phyloP scores from a whole-genome alignment of 192 early-diverging fungal species.

The Kickxella alabastrina region DNA sequence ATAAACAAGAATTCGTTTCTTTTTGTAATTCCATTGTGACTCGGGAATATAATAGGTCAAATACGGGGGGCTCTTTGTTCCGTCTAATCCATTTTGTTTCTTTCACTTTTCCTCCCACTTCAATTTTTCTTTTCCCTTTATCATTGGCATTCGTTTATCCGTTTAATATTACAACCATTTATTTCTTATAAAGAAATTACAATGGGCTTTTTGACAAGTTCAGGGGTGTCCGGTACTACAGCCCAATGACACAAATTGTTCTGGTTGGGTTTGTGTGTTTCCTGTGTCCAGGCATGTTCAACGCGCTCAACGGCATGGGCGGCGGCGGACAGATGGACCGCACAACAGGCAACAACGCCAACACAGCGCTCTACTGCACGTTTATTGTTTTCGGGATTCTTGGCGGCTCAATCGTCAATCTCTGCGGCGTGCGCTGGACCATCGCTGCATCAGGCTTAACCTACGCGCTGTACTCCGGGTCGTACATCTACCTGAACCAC shows the following conservation, averaged over 20 bases:
- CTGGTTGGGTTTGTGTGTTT: constrained; percentile 64
- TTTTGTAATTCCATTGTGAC: too few relatives aligned
- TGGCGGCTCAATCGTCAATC: constrained; percentile 67
- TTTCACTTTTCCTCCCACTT: not conserved
- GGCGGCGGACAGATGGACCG: constrained; percentile 56
- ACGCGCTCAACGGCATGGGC: constrained; percentile 55
- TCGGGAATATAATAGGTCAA: too few relatives aligned
- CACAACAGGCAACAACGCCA: constrained; percentile 57
- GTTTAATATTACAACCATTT: not conserved
- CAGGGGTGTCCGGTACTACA: constrained; percentile 32
- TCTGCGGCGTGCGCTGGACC: constrained; percentile 60
- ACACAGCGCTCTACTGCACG: constrained; percentile 63
- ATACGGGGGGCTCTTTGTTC: too few relatives aligned
- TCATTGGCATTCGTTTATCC: not conserved
- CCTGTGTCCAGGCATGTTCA: constrained; percentile 71
- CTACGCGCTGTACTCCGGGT: constrained; percentile 65
- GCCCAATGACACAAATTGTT: constrained; percentile 57
- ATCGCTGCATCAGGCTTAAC: constrained; percentile 58
- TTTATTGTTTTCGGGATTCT: constrained; percentile 68
- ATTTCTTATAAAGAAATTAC: too few relatives aligned
- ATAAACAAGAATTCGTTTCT: not conserved
- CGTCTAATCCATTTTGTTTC: too few relatives aligned
- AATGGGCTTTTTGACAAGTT: too few relatives aligned
- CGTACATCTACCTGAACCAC: constrained; percentile 58
- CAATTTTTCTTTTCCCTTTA: not conserved